Base-by-base conservation (phyloP, 2,329 filamentous ascomycete species). In the Alternaria hordeiaustralica region DNA sequence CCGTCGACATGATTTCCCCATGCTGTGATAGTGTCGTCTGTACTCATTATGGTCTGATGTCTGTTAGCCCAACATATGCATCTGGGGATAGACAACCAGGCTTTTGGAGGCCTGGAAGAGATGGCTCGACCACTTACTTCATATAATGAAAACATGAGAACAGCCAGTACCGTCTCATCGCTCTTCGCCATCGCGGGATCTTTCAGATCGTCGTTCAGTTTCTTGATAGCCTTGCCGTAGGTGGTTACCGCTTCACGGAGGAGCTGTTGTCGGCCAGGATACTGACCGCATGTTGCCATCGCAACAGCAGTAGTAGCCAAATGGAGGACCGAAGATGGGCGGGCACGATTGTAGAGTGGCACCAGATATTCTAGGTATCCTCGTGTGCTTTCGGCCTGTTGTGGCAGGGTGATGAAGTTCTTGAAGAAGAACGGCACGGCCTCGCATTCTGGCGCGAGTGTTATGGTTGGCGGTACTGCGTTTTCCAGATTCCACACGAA, bases 1-100 rank as follows among this genome's bases (percentile, higher is more conserved):
- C 80, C 80, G 51, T 81, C 79, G 23, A 82, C 78, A 55, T 82
- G 80, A 20, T 79, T 76, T 8, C 71, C 76, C 80, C 80, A 82
- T 3, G 77, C 77, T 5, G 71, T 73, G 20, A 79, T 79, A 2
- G 76, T 77, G 45, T 79, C 73, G 49, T 78, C 73, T 6, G 77
- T 81, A 10, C 75, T 75, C 70, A 78, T 79, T 50, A 82, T 79
- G 7, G 78, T 78, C 79, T 81, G 53, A 18, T 1, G 4, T 36
- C 41, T 6, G 57, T 77, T 51, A 77, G 74, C 58, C n/a, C 45
- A 6, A 36, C 7, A n/a, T 12, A 11, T 8, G 11, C 13, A 4
- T 50, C 30, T 30, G 50, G 54, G 58, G 45, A 45, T 28, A 51
- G 59, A 61, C 66, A 66, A 55, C 64, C 63, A 53, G 25, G 62